These are phyloP conservation scores for Populus pruinosa DNA, from an alignment of 345 rosid species.

Conservation along the genomic window DNA sequence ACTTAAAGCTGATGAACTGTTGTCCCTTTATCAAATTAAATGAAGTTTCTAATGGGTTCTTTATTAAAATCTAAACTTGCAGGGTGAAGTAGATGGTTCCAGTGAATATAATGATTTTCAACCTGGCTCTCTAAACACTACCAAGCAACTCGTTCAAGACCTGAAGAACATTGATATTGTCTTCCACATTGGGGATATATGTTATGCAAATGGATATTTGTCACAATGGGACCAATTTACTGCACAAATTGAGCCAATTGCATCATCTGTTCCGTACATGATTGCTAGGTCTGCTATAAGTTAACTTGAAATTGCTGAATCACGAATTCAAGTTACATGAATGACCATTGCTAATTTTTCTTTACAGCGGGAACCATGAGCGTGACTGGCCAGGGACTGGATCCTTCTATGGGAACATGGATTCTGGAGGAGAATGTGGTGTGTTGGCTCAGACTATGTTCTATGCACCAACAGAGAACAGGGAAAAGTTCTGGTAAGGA, in stretches of 20 bases:
- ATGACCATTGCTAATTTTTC: constrained; percentile 1
- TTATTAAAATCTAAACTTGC: constrained; percentile 2
- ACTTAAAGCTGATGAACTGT: not conserved
- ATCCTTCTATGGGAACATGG: constrained; percentile 52
- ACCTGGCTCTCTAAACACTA: constrained; percentile 58
- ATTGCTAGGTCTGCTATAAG: constrained; percentile 46
- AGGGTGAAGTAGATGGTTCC: constrained; percentile 71
- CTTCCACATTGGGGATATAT: constrained; percentile 69
- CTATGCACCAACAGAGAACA: constrained; percentile 56
- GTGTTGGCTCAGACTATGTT: constrained; percentile 72
- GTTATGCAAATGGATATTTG: constrained; percentile 67
- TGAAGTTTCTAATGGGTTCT: not conserved
- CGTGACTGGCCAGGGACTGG: constrained; percentile 69
- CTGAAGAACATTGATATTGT: constrained; percentile 49
- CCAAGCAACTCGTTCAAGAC: constrained; percentile 54
- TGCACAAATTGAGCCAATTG: constrained; percentile 62
- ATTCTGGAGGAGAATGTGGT: constrained; percentile 82
- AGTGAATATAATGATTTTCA: constrained; percentile 50
- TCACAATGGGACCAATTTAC: constrained; percentile 79
- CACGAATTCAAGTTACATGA: not conserved
- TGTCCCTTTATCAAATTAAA: constrained; percentile 4
- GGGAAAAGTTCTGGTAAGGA: constrained; percentile 56
- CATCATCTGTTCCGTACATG: constrained; percentile 68
- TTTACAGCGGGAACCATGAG: constrained; percentile 67
- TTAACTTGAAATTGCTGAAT: not conserved